A percentile compares a stretch with the other conserved stretches of the same genome.
Conservation (phyloP, 2,329 filamentous ascomycete species). For the Ophiosphaerella korrae region DNA sequence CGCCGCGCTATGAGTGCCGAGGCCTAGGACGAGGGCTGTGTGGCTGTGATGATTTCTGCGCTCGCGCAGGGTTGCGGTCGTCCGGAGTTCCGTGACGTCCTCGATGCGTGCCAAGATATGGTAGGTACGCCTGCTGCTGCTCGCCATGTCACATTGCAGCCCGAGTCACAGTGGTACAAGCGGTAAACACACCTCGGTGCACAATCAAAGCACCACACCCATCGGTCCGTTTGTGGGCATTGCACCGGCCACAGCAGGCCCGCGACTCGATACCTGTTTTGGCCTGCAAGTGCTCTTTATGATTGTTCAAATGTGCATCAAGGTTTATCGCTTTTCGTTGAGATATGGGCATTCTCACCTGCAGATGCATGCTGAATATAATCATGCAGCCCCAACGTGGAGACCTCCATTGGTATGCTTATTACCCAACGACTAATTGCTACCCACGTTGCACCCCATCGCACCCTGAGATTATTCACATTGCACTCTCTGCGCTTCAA, state of each 20-base stretch:
- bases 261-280: background rate
- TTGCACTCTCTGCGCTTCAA: too few species aligned
- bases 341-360: too few species aligned
- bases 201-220: background rate
- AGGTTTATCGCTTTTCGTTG: too few species aligned
- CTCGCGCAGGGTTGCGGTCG: conserved; percentile 1
- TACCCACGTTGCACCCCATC: too few species aligned
- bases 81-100: conserved; percentile 2
- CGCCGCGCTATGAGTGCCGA: conserved; percentile 23
- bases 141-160: background rate
- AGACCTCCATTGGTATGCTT: too few species aligned
- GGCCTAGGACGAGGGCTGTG: conserved; percentile 5
- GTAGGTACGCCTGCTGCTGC: background rate
- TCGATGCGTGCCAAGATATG: background rate
- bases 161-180: background rate
- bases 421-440: too few species aligned
- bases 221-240: background rate
- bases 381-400: too few species aligned
- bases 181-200: background rate
- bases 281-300: background rate
- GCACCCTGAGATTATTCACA: too few species aligned
- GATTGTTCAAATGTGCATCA: too few species aligned
- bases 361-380: too few species aligned
- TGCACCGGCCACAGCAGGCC: background rate
- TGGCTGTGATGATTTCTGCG: conserved; percentile 9